phyloP scores from a whole-genome alignment of 345 rosid species.

The Kernera saxatilis region DNA sequence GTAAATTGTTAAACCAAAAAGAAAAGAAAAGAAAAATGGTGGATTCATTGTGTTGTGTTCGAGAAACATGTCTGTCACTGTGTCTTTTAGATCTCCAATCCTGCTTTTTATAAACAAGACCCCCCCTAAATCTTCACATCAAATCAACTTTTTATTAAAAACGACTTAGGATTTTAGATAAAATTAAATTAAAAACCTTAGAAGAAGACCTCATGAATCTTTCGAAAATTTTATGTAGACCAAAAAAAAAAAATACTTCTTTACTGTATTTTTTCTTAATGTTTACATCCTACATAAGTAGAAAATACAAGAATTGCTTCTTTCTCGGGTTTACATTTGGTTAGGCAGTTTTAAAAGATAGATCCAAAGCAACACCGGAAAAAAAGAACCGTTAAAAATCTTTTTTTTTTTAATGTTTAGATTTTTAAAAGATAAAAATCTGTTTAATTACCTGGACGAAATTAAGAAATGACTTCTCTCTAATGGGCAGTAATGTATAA shows the following conservation, averaged over 20 bases:
- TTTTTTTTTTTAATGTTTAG: background rate
- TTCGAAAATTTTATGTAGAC: background rate
- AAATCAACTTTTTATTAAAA: background rate
- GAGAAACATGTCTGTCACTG: conserved; percentile 60
- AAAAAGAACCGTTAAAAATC: background rate
- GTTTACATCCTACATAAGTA: background rate
- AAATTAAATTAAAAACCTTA: background rate
- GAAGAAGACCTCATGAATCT: background rate
- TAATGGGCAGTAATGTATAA: background rate
- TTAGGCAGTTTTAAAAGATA: background rate
- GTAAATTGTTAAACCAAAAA: background rate
- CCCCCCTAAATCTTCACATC: conserved; percentile 2
- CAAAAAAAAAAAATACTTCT: background rate
- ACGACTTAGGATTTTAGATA: background rate
- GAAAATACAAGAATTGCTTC: background rate
- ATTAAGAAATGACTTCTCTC: background rate
- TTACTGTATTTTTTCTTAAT: background rate
- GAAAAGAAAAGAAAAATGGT: background rate
- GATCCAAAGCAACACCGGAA: background rate
- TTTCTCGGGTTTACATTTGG: background rate
- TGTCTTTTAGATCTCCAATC: conserved; percentile 31
- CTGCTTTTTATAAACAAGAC: background rate
- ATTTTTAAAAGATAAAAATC: too few species aligned
- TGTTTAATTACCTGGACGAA: background rate
- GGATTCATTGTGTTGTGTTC: conserved; percentile 31